Evolutionary conservation across 768 basidiomycete species (phyloP).

Genomic region (Termitomyces sp.): DNA sequence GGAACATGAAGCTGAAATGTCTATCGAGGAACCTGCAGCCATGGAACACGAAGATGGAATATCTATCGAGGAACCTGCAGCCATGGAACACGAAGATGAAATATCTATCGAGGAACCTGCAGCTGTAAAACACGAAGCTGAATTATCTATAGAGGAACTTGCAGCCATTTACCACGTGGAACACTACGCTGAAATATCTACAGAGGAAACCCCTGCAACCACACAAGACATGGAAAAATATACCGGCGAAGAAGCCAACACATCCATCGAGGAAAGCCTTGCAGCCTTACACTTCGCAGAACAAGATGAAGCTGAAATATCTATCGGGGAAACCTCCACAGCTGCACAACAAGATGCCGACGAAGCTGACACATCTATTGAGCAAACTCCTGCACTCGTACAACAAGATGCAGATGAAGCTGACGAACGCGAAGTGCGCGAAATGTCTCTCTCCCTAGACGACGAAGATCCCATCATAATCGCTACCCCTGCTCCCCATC

Average conservation of each 20-base stretch:
- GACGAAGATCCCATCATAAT: background rate
- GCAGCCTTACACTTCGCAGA: background rate
- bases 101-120: too few species aligned
- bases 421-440: slow-evolving; percentile 12
- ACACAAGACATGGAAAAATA: background rate
- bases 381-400: background rate
- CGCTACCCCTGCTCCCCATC: background rate
- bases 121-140: background rate
- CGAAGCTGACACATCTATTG: background rate
- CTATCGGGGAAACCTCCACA: background rate
- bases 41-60: too few species aligned
- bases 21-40: too few species aligned
- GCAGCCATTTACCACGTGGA: background rate
- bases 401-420: slow-evolving; percentile 3
- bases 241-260: background rate
- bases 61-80: too few species aligned
- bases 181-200: background rate
- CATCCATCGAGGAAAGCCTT: background rate
- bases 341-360: background rate
- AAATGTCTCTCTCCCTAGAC: slow-evolving; percentile 11
- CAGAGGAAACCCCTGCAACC: too few species aligned
- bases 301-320: background rate
- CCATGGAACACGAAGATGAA: too few species aligned
- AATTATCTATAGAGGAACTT: background rate
- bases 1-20: too few species aligned